Conservation (phyloP, 164 flowering plant species). For the Cinnamomum chago region DNA sequence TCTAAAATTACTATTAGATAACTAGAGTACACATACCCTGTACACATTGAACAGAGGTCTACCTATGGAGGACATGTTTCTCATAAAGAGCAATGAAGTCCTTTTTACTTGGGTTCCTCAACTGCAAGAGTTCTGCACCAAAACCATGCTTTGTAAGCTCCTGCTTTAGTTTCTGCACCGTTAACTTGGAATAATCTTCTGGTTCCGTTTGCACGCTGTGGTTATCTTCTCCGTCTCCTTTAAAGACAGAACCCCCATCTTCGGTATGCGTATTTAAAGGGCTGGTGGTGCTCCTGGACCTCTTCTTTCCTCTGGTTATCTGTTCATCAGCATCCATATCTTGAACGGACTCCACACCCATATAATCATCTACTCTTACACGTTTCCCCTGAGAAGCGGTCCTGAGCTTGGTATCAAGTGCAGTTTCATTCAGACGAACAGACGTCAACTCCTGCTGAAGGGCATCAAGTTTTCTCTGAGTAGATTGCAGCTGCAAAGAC, state of each 20-base stretch:
- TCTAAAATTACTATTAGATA: background rate
- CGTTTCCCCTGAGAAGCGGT: conserved; percentile 68
- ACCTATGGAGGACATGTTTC: conserved; percentile 50
- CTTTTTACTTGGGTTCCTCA: conserved; percentile 71
- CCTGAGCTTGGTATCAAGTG: conserved; percentile 71
- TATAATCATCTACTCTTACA: conserved; percentile 55
- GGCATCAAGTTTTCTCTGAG: conserved; percentile 71
- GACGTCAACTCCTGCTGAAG: conserved; percentile 70
- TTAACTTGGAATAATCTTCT: conserved; percentile 78
- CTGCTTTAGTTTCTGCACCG: conserved; percentile 72
- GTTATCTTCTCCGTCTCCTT: conserved; percentile 43
- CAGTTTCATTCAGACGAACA: conserved; percentile 64
- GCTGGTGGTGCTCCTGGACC: conserved; percentile 63
- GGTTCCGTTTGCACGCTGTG: conserved; percentile 44
- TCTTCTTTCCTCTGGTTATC: conserved; percentile 45
- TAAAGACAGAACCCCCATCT: conserved; percentile 75
- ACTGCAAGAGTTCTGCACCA: conserved; percentile 75
- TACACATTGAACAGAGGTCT: background rate
- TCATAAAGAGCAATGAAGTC: conserved; percentile 78
- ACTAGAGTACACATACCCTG: background rate
- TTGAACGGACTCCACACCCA: conserved; percentile 48
- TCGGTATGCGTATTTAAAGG: conserved; percentile 55
- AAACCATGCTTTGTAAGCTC: conserved; percentile 82
- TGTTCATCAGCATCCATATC: conserved; percentile 46
- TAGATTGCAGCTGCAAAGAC: conserved; percentile 70